Conservation (phyloP, 2,329 filamentous ascomycete species). For the Talaromyces piceae region DNA sequence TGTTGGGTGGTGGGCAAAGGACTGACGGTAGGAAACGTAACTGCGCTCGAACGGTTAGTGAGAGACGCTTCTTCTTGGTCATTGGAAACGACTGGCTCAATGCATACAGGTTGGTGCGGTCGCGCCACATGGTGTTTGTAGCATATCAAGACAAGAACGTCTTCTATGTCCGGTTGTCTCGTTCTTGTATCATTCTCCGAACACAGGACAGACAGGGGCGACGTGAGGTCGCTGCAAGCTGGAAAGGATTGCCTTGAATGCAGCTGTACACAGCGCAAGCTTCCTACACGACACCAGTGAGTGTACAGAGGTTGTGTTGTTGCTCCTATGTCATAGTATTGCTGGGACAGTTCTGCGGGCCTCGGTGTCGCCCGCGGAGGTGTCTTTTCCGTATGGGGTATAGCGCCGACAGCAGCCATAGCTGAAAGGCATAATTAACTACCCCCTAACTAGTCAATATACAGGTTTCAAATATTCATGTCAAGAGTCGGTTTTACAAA, state of each 20-base stretch:
- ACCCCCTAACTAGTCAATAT: too few relatives aligned
- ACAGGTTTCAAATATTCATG: too few relatives aligned
- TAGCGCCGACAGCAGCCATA: slow-evolving; percentile 1
- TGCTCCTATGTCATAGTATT: background rate
- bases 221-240: background rate
- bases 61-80: background rate
- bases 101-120: slow-evolving; percentile 92
- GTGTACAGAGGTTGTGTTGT: background rate
- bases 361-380: background rate
- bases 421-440: too few relatives aligned
- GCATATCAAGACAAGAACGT: slow-evolving; percentile 23
- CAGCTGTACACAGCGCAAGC: background rate
- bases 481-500: too few relatives aligned
- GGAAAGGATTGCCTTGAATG: background rate
- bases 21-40: slow-evolving; percentile 98
- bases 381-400: slow-evolving; percentile 8
- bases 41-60: slow-evolving; percentile 41
- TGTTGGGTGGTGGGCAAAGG: slow-evolving; percentile 87
- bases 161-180: background rate
- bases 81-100: background rate
- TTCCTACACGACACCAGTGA: background rate
- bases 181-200: background rate
- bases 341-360: background rate
- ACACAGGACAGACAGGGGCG: background rate
- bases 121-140: slow-evolving; percentile 98